Evolutionary conservation across 208 protist species (phyloP).

Genomic region (Wallacemonas sp.): DNA sequence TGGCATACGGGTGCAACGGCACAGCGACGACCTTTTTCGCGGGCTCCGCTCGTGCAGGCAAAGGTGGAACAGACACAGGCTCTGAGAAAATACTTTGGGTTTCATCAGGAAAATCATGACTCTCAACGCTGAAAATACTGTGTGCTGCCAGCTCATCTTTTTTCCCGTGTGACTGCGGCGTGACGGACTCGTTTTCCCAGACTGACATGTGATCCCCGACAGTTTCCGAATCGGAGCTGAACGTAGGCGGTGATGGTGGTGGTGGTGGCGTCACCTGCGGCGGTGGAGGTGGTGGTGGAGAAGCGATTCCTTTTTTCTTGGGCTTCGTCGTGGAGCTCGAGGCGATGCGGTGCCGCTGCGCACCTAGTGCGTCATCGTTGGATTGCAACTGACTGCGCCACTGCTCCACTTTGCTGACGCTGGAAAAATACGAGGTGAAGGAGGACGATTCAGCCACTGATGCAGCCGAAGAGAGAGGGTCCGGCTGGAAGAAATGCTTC

Average conservation of each 20-base stretch:
- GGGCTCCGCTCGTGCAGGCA: neutral
- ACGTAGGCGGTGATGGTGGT: slow-evolving; percentile 5
- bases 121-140: neutral
- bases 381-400: slow-evolving; percentile 8
- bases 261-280: too few relatives aligned
- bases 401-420: slow-evolving; percentile 9
- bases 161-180: neutral
- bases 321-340: neutral
- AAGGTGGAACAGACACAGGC: slow-evolving; percentile 1
- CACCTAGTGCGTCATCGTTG: slow-evolving; percentile 3
- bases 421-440: slow-evolving; percentile 15
- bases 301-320: neutral
- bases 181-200: slow-evolving; percentile 7
- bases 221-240: neutral
- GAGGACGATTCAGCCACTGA: slow-evolving; percentile 12
- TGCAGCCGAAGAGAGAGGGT: neutral
- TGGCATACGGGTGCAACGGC: slow-evolving; percentile 5
- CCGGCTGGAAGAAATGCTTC: slow-evolving; percentile 7
- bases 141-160: neutral
- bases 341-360: neutral
- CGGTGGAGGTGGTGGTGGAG: neutral
- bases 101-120: neutral
- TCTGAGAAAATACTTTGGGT: neutral
- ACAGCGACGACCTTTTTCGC: neutral
- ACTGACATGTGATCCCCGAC: neutral